phyloP scores from a whole-genome alignment of 2,329 filamentous ascomycete genomes.

The Phyllosticta citrichinensis region DNA sequence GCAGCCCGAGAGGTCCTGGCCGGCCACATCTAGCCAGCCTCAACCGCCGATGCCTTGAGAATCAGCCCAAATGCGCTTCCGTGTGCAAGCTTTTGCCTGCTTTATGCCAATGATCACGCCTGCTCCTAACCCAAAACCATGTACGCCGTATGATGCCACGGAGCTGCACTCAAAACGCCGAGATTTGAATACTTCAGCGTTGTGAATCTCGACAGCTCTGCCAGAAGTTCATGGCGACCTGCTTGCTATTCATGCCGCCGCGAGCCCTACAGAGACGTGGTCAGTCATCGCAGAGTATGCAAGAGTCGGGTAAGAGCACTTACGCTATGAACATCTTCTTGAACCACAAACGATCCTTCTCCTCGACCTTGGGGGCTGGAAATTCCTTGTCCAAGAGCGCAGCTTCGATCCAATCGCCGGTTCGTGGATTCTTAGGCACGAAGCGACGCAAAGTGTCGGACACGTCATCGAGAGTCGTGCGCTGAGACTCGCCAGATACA shows the following conservation, averaged over 20 bases:
- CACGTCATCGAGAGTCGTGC: constrained; percentile 6
- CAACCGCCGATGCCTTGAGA: background rate
- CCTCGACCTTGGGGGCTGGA: constrained; percentile 6
- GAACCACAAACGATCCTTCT: constrained; percentile 8
- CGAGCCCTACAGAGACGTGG: background rate
- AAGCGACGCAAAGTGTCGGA: background rate
- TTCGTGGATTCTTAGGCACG: constrained; percentile 1
- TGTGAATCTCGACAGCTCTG: constrained; percentile 5
- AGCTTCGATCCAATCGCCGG: constrained; percentile 1
- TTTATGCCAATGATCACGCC: background rate
- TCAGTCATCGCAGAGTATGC: background rate
- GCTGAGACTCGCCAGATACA: constrained; percentile 4
- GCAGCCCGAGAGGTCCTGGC: background rate
- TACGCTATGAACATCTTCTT: constrained; percentile 8
- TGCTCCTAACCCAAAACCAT: background rate
- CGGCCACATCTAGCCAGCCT: background rate
- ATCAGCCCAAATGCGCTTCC: background rate
- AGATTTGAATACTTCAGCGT: background rate
- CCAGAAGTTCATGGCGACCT: constrained; percentile 6
- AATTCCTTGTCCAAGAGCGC: constrained; percentile 4
- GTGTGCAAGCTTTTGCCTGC: background rate
- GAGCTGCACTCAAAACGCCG: background rate
- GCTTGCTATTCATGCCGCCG: constrained; percentile 5
- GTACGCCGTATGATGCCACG: background rate
- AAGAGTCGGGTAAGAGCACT: background rate